Evolutionary conservation across 2,329 filamentous ascomycete genomes (phyloP), one percentile per base, ranked within the genome.

Genomic region (Epichloe typhina): DNA sequence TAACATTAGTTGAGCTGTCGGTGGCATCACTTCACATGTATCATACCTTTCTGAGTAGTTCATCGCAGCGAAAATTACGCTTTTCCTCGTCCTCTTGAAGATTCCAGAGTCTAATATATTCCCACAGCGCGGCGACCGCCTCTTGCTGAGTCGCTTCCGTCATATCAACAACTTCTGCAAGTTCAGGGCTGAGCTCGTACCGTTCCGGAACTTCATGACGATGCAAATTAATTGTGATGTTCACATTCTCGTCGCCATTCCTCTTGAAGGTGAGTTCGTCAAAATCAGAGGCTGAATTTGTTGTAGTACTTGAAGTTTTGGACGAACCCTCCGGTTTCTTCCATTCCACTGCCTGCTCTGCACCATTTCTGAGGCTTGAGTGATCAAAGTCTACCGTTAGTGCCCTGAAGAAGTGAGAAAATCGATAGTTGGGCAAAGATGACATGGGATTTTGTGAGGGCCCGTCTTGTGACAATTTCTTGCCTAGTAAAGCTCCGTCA

Each of bases 11-110:
- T 15, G 26, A 21, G n/a, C 13, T 31, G 26, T 35, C 13, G 2
- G 19, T 11, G 3, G 5, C 13, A 23, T 35, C 5, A 21, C 12
- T 5, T 23, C 3, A 9, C 5, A 7, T 9, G 13, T 39, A 11
- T 54, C 79, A 62, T 70, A 95, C 88, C 67, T 80, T 80, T 69
- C 79, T 84, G 49, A 98, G 67, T 45, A 83, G 76, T 42, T 90
- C 84, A 62, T 98, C 91, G 62, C 93, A 97, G 39, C 87, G 84
- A 59, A 98, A 91, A 54, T 86, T 86, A 54, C 93, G 80, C 72
- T 93, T 93, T 64, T 98, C 93, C 53, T 97, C 91, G 56, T 95
- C 90, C 64, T 96, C 91, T 65, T 95, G 88, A 45, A 98, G 72
- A 17, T 84, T 83, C 73, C 87, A 86, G 19, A 86, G 76, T 58